These are phyloP conservation scores for Aegilops sharonensis DNA, from an alignment of 176 grass and related monocot species.

Conservation along the genomic window DNA sequence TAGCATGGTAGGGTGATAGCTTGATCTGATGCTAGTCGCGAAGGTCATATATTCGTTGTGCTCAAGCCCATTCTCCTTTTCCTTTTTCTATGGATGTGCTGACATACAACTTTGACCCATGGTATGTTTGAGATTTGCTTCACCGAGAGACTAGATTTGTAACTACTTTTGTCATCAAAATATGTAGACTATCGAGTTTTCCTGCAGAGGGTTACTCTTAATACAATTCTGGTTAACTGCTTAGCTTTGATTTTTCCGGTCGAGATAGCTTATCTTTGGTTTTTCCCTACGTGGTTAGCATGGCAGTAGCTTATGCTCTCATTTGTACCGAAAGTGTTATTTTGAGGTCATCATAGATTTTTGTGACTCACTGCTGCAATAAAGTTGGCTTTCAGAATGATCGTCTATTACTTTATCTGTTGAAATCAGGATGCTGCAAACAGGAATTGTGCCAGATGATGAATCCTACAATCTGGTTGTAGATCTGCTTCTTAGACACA, in stretches of 20 bases:
- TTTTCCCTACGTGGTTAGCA: background rate
- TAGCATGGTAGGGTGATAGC: background rate
- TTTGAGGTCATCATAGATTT: conserved; percentile 3
- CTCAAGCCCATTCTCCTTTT: background rate
- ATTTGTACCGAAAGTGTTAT: background rate
- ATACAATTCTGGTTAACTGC: background rate
- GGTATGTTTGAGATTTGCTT: background rate
- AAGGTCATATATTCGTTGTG: background rate
- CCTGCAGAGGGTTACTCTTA: background rate
- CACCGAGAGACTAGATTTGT: background rate
- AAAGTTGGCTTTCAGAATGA: conserved; percentile 43
- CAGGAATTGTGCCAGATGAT: conserved; percentile 75
- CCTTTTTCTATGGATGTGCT: background rate
- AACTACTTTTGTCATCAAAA: background rate
- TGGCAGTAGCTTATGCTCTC: background rate
- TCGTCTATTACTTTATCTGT: conserved; percentile 53
- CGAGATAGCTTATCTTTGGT: background rate
- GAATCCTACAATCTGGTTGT: conserved; percentile 93
- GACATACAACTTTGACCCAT: background rate
- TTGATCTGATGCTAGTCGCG: background rate
- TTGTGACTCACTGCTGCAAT: conserved; percentile 5
- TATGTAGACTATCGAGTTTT: background rate
- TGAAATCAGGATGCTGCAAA: conserved; percentile 95
- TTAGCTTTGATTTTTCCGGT: background rate
- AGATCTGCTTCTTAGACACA: conserved; percentile 60